A percentile compares a stretch with the other conserved stretches of the same genome.
These are phyloP conservation scores for Lodderomyces metapsilosis DNA, from an alignment of 1,139 yeast genomes.

Conservation along the genomic window DNA sequence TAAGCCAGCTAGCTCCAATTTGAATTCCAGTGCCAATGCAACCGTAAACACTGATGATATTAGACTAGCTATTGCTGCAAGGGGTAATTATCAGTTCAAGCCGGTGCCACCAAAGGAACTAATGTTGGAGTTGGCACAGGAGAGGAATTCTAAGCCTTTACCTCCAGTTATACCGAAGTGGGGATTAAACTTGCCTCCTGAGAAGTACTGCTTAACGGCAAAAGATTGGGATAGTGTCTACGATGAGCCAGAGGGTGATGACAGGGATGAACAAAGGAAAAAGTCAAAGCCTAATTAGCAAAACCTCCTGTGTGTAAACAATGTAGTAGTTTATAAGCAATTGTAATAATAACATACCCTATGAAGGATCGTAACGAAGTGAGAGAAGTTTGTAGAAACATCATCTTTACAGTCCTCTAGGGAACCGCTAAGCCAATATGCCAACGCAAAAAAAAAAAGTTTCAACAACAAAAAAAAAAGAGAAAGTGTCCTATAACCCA, in stretches of 20 bases:
- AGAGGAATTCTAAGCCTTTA: constrained; percentile 81
- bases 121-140: constrained; percentile 85
- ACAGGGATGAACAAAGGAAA: constrained; percentile 9
- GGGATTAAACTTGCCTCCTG: constrained; percentile 96
- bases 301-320: too few relatives aligned
- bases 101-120: constrained; percentile 95
- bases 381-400: constrained; percentile 3
- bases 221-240: constrained; percentile 61
- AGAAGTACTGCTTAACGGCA: constrained; percentile 90
- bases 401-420: too few relatives aligned
- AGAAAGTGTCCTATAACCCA: not conserved
- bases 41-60: constrained; percentile 83
- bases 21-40: constrained; percentile 35
- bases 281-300: constrained; percentile 9
- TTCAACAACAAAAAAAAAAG: not conserved
- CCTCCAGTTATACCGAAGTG: constrained; percentile 92
- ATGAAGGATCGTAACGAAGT: too few relatives aligned
- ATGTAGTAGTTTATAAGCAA: not conserved
- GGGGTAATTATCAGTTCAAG: constrained; percentile 91
- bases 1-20: constrained; percentile 34
- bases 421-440: too few relatives aligned
- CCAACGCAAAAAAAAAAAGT: too few relatives aligned
- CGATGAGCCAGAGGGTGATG: constrained; percentile 33
- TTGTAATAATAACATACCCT: not conserved
- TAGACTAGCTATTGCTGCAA: constrained; percentile 87